Evolutionary conservation across 352 stramenopile species (phyloP).

Genomic region (Phytophthora palmivora): DNA sequence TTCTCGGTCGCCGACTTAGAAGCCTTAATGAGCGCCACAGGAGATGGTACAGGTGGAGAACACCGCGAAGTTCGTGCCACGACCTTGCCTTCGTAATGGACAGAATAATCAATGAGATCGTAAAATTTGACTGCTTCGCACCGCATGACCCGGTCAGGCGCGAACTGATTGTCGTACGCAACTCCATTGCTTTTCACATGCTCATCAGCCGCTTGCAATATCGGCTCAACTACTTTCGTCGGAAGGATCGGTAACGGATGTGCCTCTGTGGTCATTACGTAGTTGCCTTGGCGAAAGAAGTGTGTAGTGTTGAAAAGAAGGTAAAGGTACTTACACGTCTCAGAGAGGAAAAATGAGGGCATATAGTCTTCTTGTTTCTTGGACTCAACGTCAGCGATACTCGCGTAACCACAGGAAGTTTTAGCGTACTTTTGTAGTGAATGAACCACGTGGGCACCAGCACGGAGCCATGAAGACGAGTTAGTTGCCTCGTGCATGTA

Average conservation of each 20-base stretch:
- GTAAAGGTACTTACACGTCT: slow-evolving; percentile 99
- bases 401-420: slow-evolving; percentile 94
- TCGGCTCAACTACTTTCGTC: slow-evolving; percentile 49
- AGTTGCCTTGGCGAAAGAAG: slow-evolving; percentile 88
- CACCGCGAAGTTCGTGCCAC: slow-evolving; percentile 57
- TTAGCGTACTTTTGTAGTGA: slow-evolving; percentile 92
- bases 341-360: slow-evolving; percentile 98
- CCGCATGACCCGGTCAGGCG: slow-evolving; percentile 33
- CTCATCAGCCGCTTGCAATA: slow-evolving; percentile 39
- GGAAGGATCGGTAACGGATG: slow-evolving; percentile 92
- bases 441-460: slow-evolving; percentile 81
- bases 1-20: slow-evolving; percentile 20
- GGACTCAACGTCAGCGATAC: slow-evolving; percentile 85
- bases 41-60: slow-evolving; percentile 15
- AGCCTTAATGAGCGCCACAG: slow-evolving; percentile 25
- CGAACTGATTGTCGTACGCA: slow-evolving; percentile 21
- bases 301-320: slow-evolving; percentile 95
- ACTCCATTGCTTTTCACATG: slow-evolving; percentile 18
- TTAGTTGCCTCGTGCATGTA: slow-evolving; percentile 94
- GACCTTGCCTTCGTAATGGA: slow-evolving; percentile 63
- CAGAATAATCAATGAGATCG: slow-evolving; percentile 60
- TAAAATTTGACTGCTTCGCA: slow-evolving; percentile 60
- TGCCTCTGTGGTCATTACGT: slow-evolving; percentile 97
- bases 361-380: slow-evolving; percentile 96
- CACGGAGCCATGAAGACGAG: slow-evolving; percentile 83